Evolutionary conservation across 306 rosid genomes (phyloP), one percentile per base, ranked within the genome.

Genomic region (Elaeagnus macrophylla): DNA sequence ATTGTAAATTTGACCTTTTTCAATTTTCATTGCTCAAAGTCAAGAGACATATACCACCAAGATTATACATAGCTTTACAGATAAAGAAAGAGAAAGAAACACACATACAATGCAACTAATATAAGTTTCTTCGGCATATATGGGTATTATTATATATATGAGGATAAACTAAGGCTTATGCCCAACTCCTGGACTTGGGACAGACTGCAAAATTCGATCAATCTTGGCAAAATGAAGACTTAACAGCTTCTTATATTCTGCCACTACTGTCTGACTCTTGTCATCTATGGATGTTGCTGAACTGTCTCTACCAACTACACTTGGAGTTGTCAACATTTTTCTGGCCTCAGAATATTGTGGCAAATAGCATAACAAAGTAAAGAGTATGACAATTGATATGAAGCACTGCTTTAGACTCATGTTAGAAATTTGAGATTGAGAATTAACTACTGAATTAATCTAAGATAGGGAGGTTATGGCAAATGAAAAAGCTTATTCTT

Each of bases 161-260:
- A 54, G 46, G 13, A n/a, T 8, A 14, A 59, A 19, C 59, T 67
- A 47, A 16, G 37, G 32, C 25, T 16, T 16, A 20, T 51, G 37
- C 0, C 56, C 40, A 20, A 9, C 8, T 10, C 56, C 40, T 9
- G 56, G 56, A 51, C 56, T 51, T 17, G 56, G 56, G 0, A 51
- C 56, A 9, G 56, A 51, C 15, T 10, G 38, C 39, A 51, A 51
- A 51, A 20, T 7, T n/a, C 56, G n/a, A 51, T 51, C 12, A 39
- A 66, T 37, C 43, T 12, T 41, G 38, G 40, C 77, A 56, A 20
- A 10, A 51, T 6, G 19, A 48, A 15, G 10, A 15, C 7, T 3
- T n/a, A 11, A 0, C 20, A 18, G 6, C 8, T 9, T 3, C 15
- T 51, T 51, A 18, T 8, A 37, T 5, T 51, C n/a, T 5, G 15